phyloP scores from a whole-genome alignment of 1,139 yeast genomes.

The Kodamaea ohmeri region DNA sequence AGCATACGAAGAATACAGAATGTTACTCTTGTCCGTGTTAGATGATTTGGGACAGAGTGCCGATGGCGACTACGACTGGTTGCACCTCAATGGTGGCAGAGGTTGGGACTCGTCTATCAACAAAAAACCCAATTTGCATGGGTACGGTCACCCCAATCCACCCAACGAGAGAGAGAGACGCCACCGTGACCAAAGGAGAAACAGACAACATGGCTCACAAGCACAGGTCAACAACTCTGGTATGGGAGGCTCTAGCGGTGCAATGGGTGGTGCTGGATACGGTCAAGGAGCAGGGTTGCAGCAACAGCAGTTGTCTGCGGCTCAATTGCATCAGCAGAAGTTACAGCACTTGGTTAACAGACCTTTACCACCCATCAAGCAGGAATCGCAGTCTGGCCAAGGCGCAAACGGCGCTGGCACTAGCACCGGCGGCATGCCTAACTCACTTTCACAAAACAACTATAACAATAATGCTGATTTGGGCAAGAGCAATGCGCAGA shows the following conservation, averaged over 20 bases:
- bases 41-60: constrained; percentile 68
- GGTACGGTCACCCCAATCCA: constrained; percentile 70
- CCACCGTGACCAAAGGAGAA: constrained; percentile 45
- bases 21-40: constrained; percentile 71
- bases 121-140: constrained; percentile 87
- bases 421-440: constrained; percentile 12
- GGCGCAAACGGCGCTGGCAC: constrained; percentile 6
- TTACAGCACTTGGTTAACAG: constrained; percentile 51
- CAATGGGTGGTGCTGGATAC: constrained; percentile 8
- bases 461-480: constrained; percentile 15
- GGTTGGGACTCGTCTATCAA: constrained; percentile 87
- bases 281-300: constrained; percentile 17
- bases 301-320: constrained; percentile 37
- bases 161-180: constrained; percentile 34
- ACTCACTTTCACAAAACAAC: constrained; percentile 14
- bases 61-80: constrained; percentile 94
- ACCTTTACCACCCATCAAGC: constrained; percentile 51
- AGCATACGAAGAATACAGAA: constrained; percentile 82
- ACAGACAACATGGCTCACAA: constrained; percentile 37
- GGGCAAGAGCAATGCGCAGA: constrained; percentile 17
- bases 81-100: constrained; percentile 84
- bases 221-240: constrained; percentile 21
- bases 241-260: constrained; percentile 6
- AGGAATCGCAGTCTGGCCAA: constrained; percentile 30
- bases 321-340: constrained; percentile 50